Evolutionary conservation across 2,329 filamentous ascomycete genomes (phyloP).

Genomic region (Ceratocystis papillata): DNA sequence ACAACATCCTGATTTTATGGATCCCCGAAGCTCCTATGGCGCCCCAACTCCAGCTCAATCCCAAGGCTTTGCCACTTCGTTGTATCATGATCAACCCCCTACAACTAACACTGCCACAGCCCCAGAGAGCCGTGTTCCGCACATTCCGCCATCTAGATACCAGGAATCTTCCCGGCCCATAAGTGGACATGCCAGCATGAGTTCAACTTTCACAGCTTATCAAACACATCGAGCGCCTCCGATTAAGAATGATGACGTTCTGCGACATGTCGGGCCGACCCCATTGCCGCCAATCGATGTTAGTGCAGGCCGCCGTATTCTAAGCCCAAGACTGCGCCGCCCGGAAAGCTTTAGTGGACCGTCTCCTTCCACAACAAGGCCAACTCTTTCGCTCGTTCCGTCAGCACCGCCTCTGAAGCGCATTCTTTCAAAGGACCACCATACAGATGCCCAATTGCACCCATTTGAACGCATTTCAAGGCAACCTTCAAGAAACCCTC

Average conservation of each 20-base stretch:
- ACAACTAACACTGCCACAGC: neutral
- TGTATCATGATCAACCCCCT: neutral
- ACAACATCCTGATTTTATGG: neutral
- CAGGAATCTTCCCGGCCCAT: neutral
- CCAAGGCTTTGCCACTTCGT: neutral
- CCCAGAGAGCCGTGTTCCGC: neutral
- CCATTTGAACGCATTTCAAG: conserved; percentile 2
- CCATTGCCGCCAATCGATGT: neutral
- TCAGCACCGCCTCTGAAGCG: conserved; percentile 9
- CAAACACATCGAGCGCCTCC: neutral
- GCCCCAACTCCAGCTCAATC: neutral
- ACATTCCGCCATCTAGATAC: neutral
- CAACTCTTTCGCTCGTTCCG: neutral
- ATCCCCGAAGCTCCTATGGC: neutral
- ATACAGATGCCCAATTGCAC: neutral
- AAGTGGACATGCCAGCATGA: neutral
- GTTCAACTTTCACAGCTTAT: neutral
- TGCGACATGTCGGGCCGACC: neutral
- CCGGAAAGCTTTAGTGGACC: neutral
- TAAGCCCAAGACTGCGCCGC: neutral
- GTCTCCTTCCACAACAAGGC: neutral
- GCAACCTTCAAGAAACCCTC: neutral
- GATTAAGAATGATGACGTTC: neutral
- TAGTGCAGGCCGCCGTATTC: neutral
- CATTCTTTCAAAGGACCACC: neutral